Base-by-base conservation (phyloP, 495 filamentous ascomycete species). In the Bathelium albidoporum region DNA sequence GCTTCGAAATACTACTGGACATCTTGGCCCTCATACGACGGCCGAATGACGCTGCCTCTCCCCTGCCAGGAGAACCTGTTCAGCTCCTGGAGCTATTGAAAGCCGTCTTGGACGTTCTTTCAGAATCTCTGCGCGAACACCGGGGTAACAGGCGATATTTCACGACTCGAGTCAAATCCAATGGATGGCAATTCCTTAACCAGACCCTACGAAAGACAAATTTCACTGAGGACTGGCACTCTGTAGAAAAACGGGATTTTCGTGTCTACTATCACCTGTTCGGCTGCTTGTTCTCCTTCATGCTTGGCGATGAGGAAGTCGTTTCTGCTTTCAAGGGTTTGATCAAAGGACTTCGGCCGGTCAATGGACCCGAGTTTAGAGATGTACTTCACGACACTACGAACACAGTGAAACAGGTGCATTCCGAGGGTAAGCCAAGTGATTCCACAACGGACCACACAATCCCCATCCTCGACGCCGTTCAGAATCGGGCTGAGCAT, bases 91-190 rank as follows among this genome's bases (percentile, higher is more conserved):
- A 86, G 29, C 76, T 96, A 28, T 75, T 90, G 44, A 87, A 89
- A 73, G 82, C 82, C 60, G 75, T 84, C 12, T 79, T 97, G 44
- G 81, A 81, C 61, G 83, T 90, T 16, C 71, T 97, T 44, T 85
- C 88, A 1, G 87, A 90, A 59, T 85, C 86, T 29, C 82, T 97
- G 69, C 83, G 85, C 55, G 84, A 85, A 20, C 91, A 97, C 74
- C 81, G 85, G 63, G 93, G 91, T 14, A 98, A 97, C 75, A 80
- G 85, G 65, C 84, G 87, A 63, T 96, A 92, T 73, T 97, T 97
- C 74, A 81, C 83, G 59, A 83, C 83, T 64, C 81, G 82, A 62
- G 82, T 92, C 29, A 77, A 85, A 20, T 84, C 83, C n/a, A 87
- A 87, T 60, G 90, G 91, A 10, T 89, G 88, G 85, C 83, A 87